Evolutionary conservation across 2,329 filamentous ascomycete genomes (phyloP).

Genomic region (Sphaerulina vaccinii): DNA sequence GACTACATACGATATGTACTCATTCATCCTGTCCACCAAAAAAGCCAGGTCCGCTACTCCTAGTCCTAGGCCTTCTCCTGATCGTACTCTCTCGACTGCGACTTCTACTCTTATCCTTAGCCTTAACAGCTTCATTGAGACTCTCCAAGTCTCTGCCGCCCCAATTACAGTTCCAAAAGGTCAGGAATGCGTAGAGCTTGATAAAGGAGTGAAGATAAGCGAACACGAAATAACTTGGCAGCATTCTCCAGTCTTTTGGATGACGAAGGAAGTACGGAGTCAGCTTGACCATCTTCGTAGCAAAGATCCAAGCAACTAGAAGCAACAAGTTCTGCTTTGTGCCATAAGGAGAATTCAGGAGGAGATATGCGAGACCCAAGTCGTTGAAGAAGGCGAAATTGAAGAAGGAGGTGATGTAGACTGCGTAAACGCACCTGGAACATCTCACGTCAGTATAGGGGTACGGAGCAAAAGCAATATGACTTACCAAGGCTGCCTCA

Average conservation of each 20-base stretch:
- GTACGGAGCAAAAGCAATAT: not conserved
- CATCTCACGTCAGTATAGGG: not conserved
- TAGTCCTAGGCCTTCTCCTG: not conserved
- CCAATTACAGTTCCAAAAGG: conserved; percentile 16
- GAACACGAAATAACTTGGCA: conserved; percentile 11
- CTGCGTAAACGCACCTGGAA: conserved; percentile 10
- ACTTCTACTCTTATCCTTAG: not conserved
- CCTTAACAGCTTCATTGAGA: conserved; percentile 3
- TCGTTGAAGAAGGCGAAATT: conserved; percentile 16
- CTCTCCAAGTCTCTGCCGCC: conserved; percentile 7
- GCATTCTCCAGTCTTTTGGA: conserved; percentile 13
- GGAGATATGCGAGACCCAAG: conserved; percentile 4
- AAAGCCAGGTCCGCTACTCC: not conserved
- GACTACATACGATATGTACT: no score
- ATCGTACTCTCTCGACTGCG: not conserved
- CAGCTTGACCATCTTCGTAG: conserved; percentile 14
- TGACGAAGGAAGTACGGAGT: conserved; percentile 12
- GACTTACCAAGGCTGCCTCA: conserved; percentile 1
- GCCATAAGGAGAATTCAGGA: not conserved
- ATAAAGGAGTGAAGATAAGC: conserved; percentile 15
- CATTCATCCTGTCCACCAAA: not conserved
- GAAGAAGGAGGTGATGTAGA: conserved; percentile 9
- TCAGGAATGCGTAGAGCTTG: conserved; percentile 12
- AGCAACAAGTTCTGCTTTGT: not conserved
- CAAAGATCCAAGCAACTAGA: conserved; percentile 9